phyloP scores from a whole-genome alignment of 805 yeast species.

The Nakazawaea holstii region DNA sequence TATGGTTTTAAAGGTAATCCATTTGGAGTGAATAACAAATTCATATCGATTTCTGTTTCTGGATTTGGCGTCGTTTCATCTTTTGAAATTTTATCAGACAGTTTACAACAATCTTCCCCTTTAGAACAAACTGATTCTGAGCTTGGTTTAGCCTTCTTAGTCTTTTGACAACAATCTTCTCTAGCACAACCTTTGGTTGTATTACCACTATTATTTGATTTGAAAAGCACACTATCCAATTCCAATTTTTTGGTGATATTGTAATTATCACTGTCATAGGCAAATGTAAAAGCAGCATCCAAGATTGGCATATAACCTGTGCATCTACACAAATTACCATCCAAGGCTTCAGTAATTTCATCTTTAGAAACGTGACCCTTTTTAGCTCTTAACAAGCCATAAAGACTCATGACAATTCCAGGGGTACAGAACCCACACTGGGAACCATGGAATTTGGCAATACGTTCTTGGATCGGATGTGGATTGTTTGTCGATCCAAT shows the following conservation, averaged over 20 bases:
- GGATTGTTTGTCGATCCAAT: slow-evolving; percentile 33
- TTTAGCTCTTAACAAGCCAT: slow-evolving; percentile 33
- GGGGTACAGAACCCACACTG: slow-evolving; percentile 50
- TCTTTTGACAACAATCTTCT: slow-evolving; percentile 30
- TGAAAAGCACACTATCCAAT: slow-evolving; percentile 5
- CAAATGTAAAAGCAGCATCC: slow-evolving; percentile 40
- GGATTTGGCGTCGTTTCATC: slow-evolving; percentile 18
- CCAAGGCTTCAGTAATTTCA: slow-evolving; percentile 37
- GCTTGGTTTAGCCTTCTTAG: slow-evolving; percentile 13
- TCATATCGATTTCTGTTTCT: slow-evolving; percentile 28
- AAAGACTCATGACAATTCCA: slow-evolving; percentile 44
- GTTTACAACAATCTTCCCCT: slow-evolving; percentile 19
- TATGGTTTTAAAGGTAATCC: slow-evolving; percentile 36
- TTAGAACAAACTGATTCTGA: slow-evolving; percentile 11
- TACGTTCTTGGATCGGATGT: slow-evolving; percentile 45
- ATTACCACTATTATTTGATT: background rate
- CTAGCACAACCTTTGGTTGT: slow-evolving; percentile 21
- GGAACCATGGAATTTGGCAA: slow-evolving; percentile 43
- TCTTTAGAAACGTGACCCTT: slow-evolving; percentile 30
- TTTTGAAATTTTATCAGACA: slow-evolving; percentile 4
- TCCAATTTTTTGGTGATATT: slow-evolving; percentile 18
- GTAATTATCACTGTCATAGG: slow-evolving; percentile 26
- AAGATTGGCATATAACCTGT: slow-evolving; percentile 46
- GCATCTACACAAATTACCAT: slow-evolving; percentile 43
- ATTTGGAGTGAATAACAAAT: slow-evolving; percentile 29